Conservation (phyloP, 164 flowering plant genomes). For the Piper betle region DNA sequence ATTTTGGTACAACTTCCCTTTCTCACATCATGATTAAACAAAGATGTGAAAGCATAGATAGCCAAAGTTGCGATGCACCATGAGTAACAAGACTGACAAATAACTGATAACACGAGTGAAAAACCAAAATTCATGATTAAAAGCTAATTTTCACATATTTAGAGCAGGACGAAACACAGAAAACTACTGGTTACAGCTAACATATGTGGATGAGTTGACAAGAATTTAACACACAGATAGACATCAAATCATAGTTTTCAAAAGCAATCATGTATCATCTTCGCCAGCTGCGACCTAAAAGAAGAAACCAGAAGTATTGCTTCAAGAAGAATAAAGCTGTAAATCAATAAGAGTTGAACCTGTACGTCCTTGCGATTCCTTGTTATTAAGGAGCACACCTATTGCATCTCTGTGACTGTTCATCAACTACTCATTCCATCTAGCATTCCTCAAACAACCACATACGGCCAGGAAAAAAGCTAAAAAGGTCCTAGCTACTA, state of each 20-base stretch:
- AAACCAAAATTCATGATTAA: neutral
- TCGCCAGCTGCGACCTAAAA: neutral
- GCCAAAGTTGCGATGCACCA: too few relatives aligned
- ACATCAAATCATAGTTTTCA: neutral
- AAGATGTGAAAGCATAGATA: neutral
- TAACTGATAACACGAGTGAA: too few relatives aligned
- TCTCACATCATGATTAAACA: neutral
- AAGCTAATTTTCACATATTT: too few relatives aligned
- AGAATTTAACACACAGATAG: neutral
- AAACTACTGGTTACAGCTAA: neutral
- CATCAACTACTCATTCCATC: too few relatives aligned
- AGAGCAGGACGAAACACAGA: too few relatives aligned
- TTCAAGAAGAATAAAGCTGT: neutral
- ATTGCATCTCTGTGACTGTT: too few relatives aligned
- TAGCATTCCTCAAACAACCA: too few relatives aligned
- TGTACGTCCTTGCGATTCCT: conserved; percentile 74
- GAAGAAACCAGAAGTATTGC: neutral
- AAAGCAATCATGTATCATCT: neutral
- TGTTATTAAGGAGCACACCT: conserved; percentile 64
- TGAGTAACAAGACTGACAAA: too few relatives aligned
- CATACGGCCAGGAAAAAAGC: too few relatives aligned
- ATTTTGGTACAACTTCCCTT: neutral
- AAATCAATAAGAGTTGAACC: conserved; percentile 21
- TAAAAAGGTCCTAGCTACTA: too few relatives aligned
- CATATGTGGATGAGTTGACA: neutral